Base-by-base conservation (phyloP, 2,329 filamentous ascomycete species). In the Fusarium decemcellulare region DNA sequence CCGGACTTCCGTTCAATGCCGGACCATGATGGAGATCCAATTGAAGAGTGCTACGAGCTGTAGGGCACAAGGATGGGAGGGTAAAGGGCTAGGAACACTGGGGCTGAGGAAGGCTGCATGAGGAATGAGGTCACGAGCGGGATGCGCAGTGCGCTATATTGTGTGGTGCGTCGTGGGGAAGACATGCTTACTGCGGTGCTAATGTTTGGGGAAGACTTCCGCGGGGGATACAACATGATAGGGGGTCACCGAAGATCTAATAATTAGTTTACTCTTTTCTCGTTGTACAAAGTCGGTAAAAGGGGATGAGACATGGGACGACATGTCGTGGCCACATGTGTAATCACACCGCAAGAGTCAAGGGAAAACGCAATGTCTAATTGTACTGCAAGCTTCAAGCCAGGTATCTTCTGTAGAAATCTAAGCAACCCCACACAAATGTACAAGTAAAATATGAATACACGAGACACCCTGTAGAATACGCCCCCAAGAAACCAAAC, bases 1-100 rank as follows among this genome's bases (percentile, higher is more conserved):
- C 78, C 77, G 16, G 75, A 80, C 56, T 77, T 80, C 58, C 74
- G 78, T 53, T 59, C 74, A 16, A 68, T 80, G 67, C 78, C 78
- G 14, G 68, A 77, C 59, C 73, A 77, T 54, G 65, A 77, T 14
- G 76, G 67, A 16, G 78, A 80, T 60, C 77, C 78, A 46, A 80
- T 80, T 53, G 78, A 80, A 34, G 76, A 71, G 46, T 64, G 63
- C 42, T 68, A 46, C 30, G 39, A 52, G 67, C 56, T 51, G 37
- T 61, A 61, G 57, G 57, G 46, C 34, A 44, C 23, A 23, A 23
- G 23, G 23, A 23, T 23, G 23, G 23, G 23, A 23, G 23, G 23
- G 23, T 23, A 23, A 47, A 27, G 16, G 46, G 27, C 7, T 16
- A 27, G 42, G 43, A 30, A 62, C 14, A 27, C 56, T 42, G 46